Evolutionary conservation across 2,329 filamentous ascomycete species (phyloP).

Genomic region (Bertia moriformis): DNA sequence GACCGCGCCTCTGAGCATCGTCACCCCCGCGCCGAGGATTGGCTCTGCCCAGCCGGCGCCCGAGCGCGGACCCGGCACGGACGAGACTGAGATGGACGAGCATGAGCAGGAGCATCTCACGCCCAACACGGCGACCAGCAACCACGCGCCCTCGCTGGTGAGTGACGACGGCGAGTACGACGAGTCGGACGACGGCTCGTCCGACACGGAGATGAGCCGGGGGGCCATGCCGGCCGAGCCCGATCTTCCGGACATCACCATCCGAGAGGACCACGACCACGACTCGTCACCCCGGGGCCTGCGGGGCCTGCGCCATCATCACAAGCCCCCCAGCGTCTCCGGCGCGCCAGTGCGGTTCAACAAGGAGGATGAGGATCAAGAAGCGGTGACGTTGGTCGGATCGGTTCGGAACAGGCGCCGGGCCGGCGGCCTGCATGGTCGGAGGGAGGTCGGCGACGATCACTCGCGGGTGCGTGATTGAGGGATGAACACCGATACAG

Average conservation of each 20-base stretch:
- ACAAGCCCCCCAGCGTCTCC: too few relatives aligned
- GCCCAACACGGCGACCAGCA: slow-evolving; percentile 55
- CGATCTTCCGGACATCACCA: background rate
- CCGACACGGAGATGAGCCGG: slow-evolving; percentile 36
- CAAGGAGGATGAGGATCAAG: too few relatives aligned
- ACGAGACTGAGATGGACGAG: slow-evolving; percentile 40
- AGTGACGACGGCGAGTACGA: slow-evolving; percentile 71
- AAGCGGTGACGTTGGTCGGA: too few relatives aligned
- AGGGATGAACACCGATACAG: too few relatives aligned
- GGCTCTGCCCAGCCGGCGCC: slow-evolving; percentile 8
- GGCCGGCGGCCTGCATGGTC: too few relatives aligned
- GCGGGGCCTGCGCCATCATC: too few relatives aligned
- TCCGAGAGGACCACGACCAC: background rate
- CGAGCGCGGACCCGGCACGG: slow-evolving; percentile 21
- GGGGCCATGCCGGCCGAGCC: too few relatives aligned
- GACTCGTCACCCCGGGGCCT: too few relatives aligned
- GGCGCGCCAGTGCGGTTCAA: too few relatives aligned
- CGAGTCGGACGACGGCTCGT: slow-evolving; percentile 50
- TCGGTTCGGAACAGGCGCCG: too few relatives aligned
- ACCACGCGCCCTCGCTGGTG: slow-evolving; percentile 66
- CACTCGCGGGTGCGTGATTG: too few relatives aligned
- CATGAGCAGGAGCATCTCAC: slow-evolving; percentile 54
- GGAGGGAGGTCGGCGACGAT: too few relatives aligned
- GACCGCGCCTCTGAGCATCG: slow-evolving; percentile 8
- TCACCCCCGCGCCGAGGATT: slow-evolving; percentile 8